Evolutionary conservation across 768 basidiomycete genomes (phyloP).

Genomic region (Pleurotus platypus): DNA sequence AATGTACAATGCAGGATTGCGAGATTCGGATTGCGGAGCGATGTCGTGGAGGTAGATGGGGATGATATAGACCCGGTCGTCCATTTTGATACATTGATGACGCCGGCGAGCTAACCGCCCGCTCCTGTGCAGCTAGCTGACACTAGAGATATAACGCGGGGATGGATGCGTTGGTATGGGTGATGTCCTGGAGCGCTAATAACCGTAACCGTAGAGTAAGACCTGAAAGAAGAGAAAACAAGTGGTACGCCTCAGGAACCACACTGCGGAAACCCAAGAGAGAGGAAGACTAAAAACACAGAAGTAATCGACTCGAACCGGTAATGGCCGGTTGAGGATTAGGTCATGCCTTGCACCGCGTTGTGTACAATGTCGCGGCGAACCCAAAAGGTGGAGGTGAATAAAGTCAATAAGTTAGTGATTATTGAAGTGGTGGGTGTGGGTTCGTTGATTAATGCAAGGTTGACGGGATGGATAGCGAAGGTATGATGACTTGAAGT

Average conservation of each 20-base stretch:
- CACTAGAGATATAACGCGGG: not conserved
- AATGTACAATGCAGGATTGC: slow-evolving; percentile 5
- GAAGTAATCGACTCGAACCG: not conserved
- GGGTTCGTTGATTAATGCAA: not conserved
- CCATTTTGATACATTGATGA: slow-evolving; percentile 7
- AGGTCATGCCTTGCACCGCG: not conserved
- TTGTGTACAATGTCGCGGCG: slow-evolving; percentile 7
- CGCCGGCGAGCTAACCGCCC: not conserved
- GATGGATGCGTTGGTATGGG: not conserved
- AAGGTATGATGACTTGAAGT: slow-evolving; percentile 4
- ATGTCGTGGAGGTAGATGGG: not conserved
- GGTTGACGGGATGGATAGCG: not conserved
- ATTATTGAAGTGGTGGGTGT: slow-evolving; percentile 6
- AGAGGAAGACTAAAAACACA: not conserved
- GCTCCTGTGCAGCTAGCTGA: not conserved
- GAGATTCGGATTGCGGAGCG: not conserved
- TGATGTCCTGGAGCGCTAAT: slow-evolving; percentile 6
- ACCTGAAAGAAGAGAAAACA: slow-evolving; percentile 7
- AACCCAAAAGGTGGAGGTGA: slow-evolving; percentile 6
- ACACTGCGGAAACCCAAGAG: slow-evolving; percentile 7
- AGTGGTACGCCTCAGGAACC: slow-evolving; percentile 3
- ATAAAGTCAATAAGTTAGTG: slow-evolving; percentile 7
- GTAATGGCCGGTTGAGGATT: not conserved
- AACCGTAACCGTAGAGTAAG: slow-evolving; percentile 8
- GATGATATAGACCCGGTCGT: not conserved